Evolutionary conservation across 768 basidiomycete species (phyloP).

Genomic region (Tephrocybe sp.): DNA sequence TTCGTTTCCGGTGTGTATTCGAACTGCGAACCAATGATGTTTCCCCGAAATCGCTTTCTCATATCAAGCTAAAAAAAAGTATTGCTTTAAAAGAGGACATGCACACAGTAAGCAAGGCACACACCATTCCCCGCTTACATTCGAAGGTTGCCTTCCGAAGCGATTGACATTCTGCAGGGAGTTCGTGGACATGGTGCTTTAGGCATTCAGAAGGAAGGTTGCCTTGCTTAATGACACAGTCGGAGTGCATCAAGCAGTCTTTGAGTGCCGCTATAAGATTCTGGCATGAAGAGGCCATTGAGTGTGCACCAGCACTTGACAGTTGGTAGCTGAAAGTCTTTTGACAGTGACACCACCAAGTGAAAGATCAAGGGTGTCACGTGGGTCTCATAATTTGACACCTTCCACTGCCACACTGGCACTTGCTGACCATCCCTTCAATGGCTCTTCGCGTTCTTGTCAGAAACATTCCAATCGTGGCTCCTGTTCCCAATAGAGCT

Average conservation of each 20-base stretch:
- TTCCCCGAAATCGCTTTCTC: constrained; percentile 80
- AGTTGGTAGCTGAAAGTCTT: too few species aligned
- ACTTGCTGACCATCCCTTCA: constrained; percentile 28
- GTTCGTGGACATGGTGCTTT: constrained; percentile 65
- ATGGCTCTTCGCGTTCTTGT: constrained; percentile 40
- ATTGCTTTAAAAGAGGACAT: background rate
- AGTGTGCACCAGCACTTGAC: background rate
- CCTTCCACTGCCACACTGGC: background rate
- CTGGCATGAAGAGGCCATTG: constrained; percentile 81
- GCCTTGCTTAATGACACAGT: constrained; percentile 82
- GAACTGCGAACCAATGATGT: constrained; percentile 55
- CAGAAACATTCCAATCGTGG: constrained; percentile 48
- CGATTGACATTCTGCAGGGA: constrained; percentile 79
- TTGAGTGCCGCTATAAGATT: constrained; percentile 76
- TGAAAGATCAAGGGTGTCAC: too few species aligned
- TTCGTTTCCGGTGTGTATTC: constrained; percentile 34
- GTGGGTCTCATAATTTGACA: background rate
- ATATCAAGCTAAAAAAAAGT: constrained; percentile 63
- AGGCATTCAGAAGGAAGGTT: constrained; percentile 85
- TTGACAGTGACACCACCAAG: too few species aligned
- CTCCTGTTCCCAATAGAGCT: constrained; percentile 62
- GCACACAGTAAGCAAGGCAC: constrained; percentile 14
- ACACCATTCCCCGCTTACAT: constrained; percentile 88
- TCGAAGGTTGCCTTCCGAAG: constrained; percentile 83
- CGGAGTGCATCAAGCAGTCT: constrained; percentile 79